Conservation (phyloP, 257 asterid genomes). For the Ilex asprella region DNA sequence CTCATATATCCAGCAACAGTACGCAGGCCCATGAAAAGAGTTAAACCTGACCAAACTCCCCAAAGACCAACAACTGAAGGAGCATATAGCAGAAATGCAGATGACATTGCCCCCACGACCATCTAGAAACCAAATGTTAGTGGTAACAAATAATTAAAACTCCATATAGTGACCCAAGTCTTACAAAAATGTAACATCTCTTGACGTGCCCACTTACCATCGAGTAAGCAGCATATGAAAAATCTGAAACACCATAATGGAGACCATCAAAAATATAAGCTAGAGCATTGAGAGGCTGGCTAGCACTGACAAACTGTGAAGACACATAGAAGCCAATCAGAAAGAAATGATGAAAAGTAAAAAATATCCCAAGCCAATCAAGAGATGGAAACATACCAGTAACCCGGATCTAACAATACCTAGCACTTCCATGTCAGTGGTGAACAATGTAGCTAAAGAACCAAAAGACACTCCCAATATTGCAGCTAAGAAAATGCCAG, state of each 20-base stretch:
- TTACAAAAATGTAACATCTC: background rate
- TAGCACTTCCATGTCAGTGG: slow-evolving; percentile 36
- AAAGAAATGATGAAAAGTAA: background rate
- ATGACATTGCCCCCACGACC: slow-evolving; percentile 34
- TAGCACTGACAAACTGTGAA: slow-evolving; percentile 39
- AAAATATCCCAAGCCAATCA: background rate
- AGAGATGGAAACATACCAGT: slow-evolving; percentile 22
- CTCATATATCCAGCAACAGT: slow-evolving; percentile 30
- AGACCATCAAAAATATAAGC: slow-evolving; percentile 44
- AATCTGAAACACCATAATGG: slow-evolving; percentile 43
- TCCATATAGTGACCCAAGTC: background rate
- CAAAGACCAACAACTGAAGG: slow-evolving; percentile 32
- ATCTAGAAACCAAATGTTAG: slow-evolving; percentile 19
- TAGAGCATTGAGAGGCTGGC: slow-evolving; percentile 38
- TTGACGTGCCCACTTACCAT: slow-evolving; percentile 22
- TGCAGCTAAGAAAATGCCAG: slow-evolving; percentile 33
- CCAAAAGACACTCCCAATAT: slow-evolving; percentile 29
- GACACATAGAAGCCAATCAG: background rate
- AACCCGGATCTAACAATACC: slow-evolving; percentile 26
- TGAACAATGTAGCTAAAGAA: slow-evolving; percentile 33
- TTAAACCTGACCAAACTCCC: slow-evolving; percentile 43
- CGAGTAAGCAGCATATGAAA: slow-evolving; percentile 35
- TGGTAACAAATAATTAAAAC: background rate
- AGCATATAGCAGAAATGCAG: slow-evolving; percentile 34
- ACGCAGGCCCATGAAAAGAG: slow-evolving; percentile 40